phyloP scores from a whole-genome alignment of 306 rosid genomes.

The Acacia melanoxylon region DNA sequence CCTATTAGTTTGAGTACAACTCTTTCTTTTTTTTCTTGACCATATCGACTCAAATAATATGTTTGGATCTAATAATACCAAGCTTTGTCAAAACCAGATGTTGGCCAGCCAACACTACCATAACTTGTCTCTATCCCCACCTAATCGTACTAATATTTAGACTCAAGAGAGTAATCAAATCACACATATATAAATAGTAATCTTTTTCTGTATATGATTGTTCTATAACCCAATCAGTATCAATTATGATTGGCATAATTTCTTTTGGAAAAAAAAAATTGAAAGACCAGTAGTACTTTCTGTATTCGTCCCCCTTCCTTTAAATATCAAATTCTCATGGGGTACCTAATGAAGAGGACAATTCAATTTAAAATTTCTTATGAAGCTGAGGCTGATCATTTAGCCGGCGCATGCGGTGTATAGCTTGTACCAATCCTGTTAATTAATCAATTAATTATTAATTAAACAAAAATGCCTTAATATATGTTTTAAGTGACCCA shows the following conservation, averaged over 20 bases:
- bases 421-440: background rate
- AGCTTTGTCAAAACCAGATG: background rate
- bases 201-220: background rate
- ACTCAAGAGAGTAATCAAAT: background rate
- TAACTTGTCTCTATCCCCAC: slow-evolving; percentile 14
- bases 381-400: slow-evolving; percentile 17
- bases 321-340: slow-evolving; percentile 1
- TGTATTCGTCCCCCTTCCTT: background rate
- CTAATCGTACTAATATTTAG: background rate
- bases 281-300: background rate
- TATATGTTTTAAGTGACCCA: background rate
- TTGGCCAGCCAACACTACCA: background rate
- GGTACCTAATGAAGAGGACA: slow-evolving; percentile 12
- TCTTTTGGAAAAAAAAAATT: background rate
- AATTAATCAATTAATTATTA: background rate
- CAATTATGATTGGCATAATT: background rate
- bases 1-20: background rate
- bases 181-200: background rate
- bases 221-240: background rate
- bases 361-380: background rate
- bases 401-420: background rate
- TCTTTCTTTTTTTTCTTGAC: too few relatives aligned
- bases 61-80: background rate
- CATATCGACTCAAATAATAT: too few relatives aligned
- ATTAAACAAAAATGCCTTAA: background rate